Conservation (phyloP, 2,329 filamentous ascomycete genomes). For the Penicillium sp. region DNA sequence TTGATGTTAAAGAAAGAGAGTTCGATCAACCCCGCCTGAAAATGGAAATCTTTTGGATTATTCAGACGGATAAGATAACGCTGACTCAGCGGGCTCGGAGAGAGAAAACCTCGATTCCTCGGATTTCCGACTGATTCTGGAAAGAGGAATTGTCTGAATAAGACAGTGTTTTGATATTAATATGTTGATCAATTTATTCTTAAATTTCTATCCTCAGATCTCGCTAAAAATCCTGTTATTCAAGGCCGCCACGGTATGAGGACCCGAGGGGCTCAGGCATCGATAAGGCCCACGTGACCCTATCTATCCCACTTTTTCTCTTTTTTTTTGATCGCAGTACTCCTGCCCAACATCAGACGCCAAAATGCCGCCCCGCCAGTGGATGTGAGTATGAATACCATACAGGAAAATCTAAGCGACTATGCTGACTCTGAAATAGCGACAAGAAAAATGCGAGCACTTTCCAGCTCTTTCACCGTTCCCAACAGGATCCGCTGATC, state of each 20-base stretch:
- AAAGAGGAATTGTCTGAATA: neutral
- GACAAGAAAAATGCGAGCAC: conserved; percentile 92
- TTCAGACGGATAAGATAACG: conserved; percentile 36
- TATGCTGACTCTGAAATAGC: conserved; percentile 45
- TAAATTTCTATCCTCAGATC: neutral
- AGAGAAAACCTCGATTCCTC: neutral
- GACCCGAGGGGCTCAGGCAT: conserved; percentile 26
- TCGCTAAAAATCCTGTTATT: neutral
- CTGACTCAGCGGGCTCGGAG: conserved; percentile 20
- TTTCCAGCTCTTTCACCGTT: conserved; percentile 91
- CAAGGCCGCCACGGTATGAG: conserved; percentile 14
- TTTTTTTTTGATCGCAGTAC: conserved; percentile 22
- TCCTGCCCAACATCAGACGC: conserved; percentile 10
- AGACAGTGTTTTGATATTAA: neutral
- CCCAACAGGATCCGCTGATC: conserved; percentile 96
- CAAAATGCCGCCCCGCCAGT: conserved; percentile 74
- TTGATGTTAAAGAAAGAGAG: conserved; percentile 17
- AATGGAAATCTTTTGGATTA: conserved; percentile 30
- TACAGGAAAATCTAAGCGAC: accelerated
- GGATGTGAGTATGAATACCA: conserved; percentile 61
- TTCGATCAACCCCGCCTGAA: conserved; percentile 27
- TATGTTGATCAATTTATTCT: too few relatives aligned
- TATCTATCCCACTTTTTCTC: conserved; percentile 32
- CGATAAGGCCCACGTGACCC: conserved; percentile 35
- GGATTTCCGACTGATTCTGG: neutral